Evolutionary conservation across 331 rosid genomes (phyloP), one percentile per base, ranked within the genome.

Genomic region (Prunus yedoensis): DNA sequence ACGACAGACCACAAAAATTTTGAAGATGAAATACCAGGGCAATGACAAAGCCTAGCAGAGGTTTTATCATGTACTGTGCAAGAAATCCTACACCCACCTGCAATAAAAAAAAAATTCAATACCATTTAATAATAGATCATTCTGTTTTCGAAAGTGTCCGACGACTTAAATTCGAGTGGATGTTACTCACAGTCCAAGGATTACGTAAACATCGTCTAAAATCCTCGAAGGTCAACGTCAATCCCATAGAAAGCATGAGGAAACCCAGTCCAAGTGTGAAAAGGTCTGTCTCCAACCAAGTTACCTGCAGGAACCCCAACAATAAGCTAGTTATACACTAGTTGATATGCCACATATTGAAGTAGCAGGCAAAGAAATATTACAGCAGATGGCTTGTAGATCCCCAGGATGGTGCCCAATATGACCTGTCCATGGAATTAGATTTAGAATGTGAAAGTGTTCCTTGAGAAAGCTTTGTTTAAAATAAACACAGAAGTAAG

Each of bases 81-180:
- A 94, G 97, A 86, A 92, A 94, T 70, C 99, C 99, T n/a, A 94
- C 89, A 68, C 97, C 97, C 27, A 94, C 97, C 99, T 94, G 93
- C 79, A 83, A 87, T 56, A n/a, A 74, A 65, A 78, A 21, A 79
- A 69, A 79, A 43, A 4, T 49, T n/a, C 20, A 82, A 63, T 59
- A 61, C 38, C 50, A 81, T 73, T 10, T 45, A 52, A 68, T 63
- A 32, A 12, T 54, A 57, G 52, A 68, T 54, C 68, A 51, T 35
- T 23, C 32, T 70, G 41, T 38, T 56, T 28, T 10, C 9, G 28
- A 21, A 25, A 23, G 1, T 8, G 64, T 8, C 10, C 9, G 18
- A 2, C 10, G 15, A 21, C 72, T 47, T 59, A 47, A 38, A 68
- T 21, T 35, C 15, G 8, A 68, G 74, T 20, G 49, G 45, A 57